Conservation (phyloP, 305 asterid species). For the Rubia tinctorum region DNA sequence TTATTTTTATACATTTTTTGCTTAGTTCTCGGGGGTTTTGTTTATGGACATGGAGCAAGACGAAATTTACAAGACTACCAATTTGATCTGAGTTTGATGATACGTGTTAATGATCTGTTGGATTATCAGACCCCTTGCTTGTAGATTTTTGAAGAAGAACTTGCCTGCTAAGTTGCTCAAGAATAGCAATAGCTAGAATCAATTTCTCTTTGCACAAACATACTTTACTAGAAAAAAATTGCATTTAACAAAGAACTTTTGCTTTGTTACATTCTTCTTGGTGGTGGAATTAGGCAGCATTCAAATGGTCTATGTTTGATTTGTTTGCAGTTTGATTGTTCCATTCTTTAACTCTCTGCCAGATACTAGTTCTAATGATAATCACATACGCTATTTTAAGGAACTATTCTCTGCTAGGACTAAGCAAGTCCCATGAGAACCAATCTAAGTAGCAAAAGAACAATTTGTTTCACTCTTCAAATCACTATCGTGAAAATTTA, state of each 20-base stretch:
- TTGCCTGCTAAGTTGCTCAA: background rate
- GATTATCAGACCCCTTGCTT: background rate
- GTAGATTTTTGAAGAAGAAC: background rate
- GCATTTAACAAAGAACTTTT: background rate
- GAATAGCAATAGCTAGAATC: background rate
- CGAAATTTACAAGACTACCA: background rate
- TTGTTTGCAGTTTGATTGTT: background rate
- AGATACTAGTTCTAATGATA: background rate
- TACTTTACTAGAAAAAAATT: no score
- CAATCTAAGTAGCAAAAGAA: background rate
- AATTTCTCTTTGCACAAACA: background rate
- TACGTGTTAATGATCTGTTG: background rate
- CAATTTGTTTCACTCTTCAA: background rate
- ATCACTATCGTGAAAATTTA: background rate
- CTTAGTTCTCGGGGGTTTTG: background rate
- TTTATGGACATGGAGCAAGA: background rate
- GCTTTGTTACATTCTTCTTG: background rate
- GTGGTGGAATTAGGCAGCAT: background rate
- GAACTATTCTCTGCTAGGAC: background rate
- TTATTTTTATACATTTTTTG: background rate
- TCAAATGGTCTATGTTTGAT: background rate
- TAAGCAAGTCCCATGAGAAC: background rate
- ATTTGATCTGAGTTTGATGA: background rate
- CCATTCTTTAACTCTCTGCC: background rate
- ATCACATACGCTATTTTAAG: background rate